phyloP scores from a whole-genome alignment of 2,329 filamentous ascomycete species.

The Ceratocystis lukuohia region DNA sequence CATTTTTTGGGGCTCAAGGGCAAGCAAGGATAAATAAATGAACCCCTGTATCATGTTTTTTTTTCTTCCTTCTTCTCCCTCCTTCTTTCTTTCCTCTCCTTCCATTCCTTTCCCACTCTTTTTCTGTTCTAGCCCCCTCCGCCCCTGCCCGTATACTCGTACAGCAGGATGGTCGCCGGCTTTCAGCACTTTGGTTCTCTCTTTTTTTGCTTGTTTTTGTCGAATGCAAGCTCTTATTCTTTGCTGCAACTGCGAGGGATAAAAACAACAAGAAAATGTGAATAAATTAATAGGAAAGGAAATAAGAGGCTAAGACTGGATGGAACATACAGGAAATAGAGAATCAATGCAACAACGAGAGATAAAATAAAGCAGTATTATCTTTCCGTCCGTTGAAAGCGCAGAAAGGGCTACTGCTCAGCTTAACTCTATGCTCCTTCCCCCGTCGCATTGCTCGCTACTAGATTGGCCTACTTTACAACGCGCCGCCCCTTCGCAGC shows the following conservation, averaged over 20 bases:
- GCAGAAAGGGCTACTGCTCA: background rate
- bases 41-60: background rate
- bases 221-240: background rate
- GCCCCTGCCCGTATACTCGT: background rate
- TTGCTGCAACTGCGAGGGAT: background rate
- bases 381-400: background rate
- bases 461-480: background rate
- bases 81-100: background rate
- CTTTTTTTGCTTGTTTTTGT: background rate
- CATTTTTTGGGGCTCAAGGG: background rate
- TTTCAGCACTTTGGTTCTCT: background rate
- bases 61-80: background rate
- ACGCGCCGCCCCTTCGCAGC: too few relatives aligned
- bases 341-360: background rate
- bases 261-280: background rate
- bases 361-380: background rate
- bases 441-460: slow-evolving; percentile 15
- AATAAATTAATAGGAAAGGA: background rate
- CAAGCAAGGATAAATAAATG: background rate
- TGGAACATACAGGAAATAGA: background rate
- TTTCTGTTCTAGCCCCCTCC: background rate
- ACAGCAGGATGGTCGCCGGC: background rate
- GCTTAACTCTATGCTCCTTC: slow-evolving; percentile 12
- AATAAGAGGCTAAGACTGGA: background rate
- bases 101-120: background rate